Conservation (phyloP, 2,329 filamentous ascomycete species). For the Hypoxylon sp. region DNA sequence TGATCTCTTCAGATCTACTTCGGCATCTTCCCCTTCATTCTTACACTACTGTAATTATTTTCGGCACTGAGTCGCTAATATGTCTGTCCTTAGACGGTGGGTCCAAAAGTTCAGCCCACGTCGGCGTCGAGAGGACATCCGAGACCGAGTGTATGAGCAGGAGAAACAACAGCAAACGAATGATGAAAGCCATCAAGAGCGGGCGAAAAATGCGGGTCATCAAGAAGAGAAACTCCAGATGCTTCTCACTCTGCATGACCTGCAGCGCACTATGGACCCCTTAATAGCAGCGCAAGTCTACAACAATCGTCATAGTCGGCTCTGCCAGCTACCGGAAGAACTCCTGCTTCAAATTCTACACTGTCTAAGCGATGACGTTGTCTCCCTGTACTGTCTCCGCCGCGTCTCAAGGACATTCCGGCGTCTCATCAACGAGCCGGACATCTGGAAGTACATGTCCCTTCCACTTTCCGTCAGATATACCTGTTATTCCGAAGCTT, state of each 20-base stretch:
- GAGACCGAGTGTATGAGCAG: no score
- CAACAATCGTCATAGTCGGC: slow-evolving; percentile 40
- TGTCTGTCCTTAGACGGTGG: neutral
- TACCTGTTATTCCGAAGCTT: neutral
- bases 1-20: neutral
- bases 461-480: neutral
- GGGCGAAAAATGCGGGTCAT: neutral
- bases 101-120: neutral
- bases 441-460: neutral
- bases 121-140: neutral
- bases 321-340: slow-evolving; percentile 43
- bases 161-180: no score
- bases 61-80: neutral
- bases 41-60: neutral
- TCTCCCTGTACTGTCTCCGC: slow-evolving; percentile 40
- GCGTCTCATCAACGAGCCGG: slow-evolving; percentile 30
- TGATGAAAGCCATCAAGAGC: neutral
- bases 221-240: neutral
- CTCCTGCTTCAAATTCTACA: slow-evolving; percentile 37
- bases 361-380: slow-evolving; percentile 28
- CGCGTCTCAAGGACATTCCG: slow-evolving; percentile 40
- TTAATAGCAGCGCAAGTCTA: slow-evolving; percentile 40
- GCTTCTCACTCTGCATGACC: slow-evolving; percentile 17
- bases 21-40: neutral
- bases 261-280: slow-evolving; percentile 39